These are phyloP conservation scores for Sisymbrium altissimum DNA, from an alignment of 345 rosid genomes.

Conservation along the genomic window DNA sequence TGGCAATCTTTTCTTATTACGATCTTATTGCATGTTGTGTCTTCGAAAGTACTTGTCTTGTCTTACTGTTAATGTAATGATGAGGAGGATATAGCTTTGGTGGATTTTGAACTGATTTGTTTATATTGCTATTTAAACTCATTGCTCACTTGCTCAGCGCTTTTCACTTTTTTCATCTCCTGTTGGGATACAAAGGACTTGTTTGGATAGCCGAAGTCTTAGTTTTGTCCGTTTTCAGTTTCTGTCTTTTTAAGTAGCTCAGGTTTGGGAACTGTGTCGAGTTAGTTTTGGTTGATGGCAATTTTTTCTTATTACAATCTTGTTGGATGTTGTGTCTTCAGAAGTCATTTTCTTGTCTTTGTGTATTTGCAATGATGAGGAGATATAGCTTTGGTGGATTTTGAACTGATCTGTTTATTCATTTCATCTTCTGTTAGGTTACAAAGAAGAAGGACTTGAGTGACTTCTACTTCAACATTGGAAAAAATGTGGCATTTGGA, in stretches of 20 bases:
- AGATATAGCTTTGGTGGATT: neutral
- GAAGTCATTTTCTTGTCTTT: neutral
- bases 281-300: too few relatives aligned
- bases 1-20: neutral
- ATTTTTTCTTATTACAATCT: too few relatives aligned
- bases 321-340: neutral
- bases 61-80: too few relatives aligned
- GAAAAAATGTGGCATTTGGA: conserved; percentile 82
- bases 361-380: too few relatives aligned
- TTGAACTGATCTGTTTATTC: neutral
- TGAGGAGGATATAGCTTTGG: neutral
- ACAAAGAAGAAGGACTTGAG: conserved; percentile 82
- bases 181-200: too few relatives aligned
- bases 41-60: neutral
- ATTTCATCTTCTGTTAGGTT: conserved; percentile 47
- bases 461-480: conserved; percentile 81
- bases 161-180: too few relatives aligned
- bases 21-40: neutral
- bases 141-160: too few relatives aligned
- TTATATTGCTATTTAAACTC: too few relatives aligned
- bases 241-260: neutral
- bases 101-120: too few relatives aligned
- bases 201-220: too few relatives aligned
- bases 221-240: too few relatives aligned
- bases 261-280: neutral